These are phyloP conservation scores for Amaranthus tricolor DNA, from an alignment of 179 eudicot genomes.

Conservation along the genomic window DNA sequence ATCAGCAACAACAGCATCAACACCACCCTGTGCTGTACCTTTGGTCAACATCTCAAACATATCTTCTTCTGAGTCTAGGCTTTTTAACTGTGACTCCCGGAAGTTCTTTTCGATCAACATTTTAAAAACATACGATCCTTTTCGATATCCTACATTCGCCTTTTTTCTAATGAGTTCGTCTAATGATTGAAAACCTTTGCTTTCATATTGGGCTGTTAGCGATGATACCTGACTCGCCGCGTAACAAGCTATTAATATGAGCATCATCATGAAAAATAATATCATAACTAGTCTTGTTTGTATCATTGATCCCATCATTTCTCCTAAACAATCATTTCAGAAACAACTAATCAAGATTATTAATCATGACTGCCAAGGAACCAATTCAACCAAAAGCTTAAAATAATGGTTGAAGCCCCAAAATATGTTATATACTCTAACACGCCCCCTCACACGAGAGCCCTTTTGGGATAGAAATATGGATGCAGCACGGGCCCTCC, in stretches of 20 bases:
- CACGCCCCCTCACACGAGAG: too few species aligned
- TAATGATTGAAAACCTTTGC: not conserved
- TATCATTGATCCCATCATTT: slow-evolving; percentile 21
- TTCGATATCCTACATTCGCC: slow-evolving; percentile 16
- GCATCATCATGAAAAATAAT: slow-evolving; percentile 23
- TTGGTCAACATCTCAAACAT: slow-evolving; percentile 15
- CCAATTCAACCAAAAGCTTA: too few species aligned
- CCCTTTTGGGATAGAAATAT: too few species aligned
- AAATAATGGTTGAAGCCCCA: too few species aligned
- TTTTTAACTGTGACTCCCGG: slow-evolving; percentile 16
- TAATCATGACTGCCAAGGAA: too few species aligned
- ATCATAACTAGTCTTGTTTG: slow-evolving; percentile 29
- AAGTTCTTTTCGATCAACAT: slow-evolving; percentile 11
- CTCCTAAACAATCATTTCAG: slow-evolving; percentile 8
- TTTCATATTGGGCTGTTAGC: not conserved
- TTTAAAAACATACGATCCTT: slow-evolving; percentile 20
- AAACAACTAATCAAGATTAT: not conserved
- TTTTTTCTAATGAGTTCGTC: slow-evolving; percentile 9
- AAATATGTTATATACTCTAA: too few species aligned
- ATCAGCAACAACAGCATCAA: slow-evolving; percentile 21
- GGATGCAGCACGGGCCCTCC: too few species aligned
- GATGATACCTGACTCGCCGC: slow-evolving; percentile 27
- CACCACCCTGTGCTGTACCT: slow-evolving; percentile 15
- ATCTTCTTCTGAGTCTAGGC: not conserved
- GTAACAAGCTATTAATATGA: slow-evolving; percentile 24